Evolutionary conservation across 2,329 filamentous ascomycete species (phyloP).

Genomic region (Phialophora verrucosa): DNA sequence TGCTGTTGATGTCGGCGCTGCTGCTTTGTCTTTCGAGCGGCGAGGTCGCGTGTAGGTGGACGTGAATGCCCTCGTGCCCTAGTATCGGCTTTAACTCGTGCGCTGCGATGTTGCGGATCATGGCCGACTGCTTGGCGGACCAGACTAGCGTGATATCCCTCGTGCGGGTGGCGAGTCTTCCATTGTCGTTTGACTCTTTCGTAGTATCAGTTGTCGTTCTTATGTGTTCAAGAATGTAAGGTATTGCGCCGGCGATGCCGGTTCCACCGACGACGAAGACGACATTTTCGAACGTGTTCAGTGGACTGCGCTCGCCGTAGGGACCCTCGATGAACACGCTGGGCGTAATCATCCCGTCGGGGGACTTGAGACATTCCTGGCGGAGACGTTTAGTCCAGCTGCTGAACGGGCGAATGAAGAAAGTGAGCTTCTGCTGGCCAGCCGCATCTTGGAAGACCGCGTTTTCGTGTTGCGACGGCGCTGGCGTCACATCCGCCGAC

Average conservation of each 20-base stretch:
- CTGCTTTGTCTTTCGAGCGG: neutral
- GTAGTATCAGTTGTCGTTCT: neutral
- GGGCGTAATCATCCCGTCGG: conserved; percentile 39
- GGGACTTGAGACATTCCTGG: conserved; percentile 44
- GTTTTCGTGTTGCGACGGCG: conserved; percentile 11
- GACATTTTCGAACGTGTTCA: conserved; percentile 57
- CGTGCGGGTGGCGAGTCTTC: conserved; percentile 31
- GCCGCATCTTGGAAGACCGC: neutral
- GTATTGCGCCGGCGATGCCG: conserved; percentile 54
- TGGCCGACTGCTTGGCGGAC: conserved; percentile 44
- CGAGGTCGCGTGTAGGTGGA: conserved; percentile 43
- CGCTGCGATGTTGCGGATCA: conserved; percentile 42
- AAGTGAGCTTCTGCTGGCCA: conserved; percentile 48
- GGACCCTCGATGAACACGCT: conserved; percentile 58
- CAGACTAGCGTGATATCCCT: conserved; percentile 46
- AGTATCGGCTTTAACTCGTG: conserved; percentile 42
- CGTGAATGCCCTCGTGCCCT: conserved; percentile 42
- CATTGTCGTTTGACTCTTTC: neutral
- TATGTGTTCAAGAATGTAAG: conserved; percentile 44
- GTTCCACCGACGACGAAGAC: conserved; percentile 55
- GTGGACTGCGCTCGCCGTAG: conserved; percentile 52
- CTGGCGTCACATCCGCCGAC: conserved; percentile 14
- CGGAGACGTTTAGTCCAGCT: conserved; percentile 58
- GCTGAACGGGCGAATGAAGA: conserved; percentile 58
- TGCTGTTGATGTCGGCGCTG: neutral